Base-by-base conservation (phyloP, 2,329 filamentous ascomycete genomes). In the Aureobasidium sp. region DNA sequence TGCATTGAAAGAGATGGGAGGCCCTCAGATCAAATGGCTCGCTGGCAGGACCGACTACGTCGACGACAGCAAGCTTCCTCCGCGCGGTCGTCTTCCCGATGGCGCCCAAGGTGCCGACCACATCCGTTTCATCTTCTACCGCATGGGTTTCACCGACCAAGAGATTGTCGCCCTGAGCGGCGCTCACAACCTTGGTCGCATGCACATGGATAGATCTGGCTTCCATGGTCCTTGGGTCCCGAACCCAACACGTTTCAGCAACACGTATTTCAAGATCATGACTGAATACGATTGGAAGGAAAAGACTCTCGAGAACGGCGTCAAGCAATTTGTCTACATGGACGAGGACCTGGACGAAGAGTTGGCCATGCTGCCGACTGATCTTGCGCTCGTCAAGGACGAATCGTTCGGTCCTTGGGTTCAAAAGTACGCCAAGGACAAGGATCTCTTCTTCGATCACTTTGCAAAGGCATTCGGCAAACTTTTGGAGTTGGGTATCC, bases 281-380 rank as follows among this genome's bases (percentile, higher is more conserved):
- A 64, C 75, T 29, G 71, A 68, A 17, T 64, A 78, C 24, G 71
- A 78, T 47, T 81, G 78, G 78, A 76, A 74, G 64, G 74, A 74
- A 55, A 78, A 74, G 64, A 77, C 70, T 11, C 63, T 81, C 50
- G 63, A 66, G 12, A 79, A 75, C 57, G 79, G 79, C 0, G 62
- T 79, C 16, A 67, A 71, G 52, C 79, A 84, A 67, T 85, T 80
- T 63, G 75, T 77, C 39, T 79, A 80, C 60, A 74, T 75, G 42
- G 79, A 83, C 57, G 77, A 80, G 41, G 77, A 83, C 59, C 67
- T 66, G 5, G 74, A 75, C 39, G 75, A 77, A 55, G 77, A 78
- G 53, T 68, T 84, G 37, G 84, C 84, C 81, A 84, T 84, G 81
- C 63, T 84, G 62, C 81, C 81, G 0, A 83, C 80, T 2, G 81